Percentiles rank a stretch among this genome's conserved stretches.
Evolutionary conservation across 169 alveolate genomes (phyloP).

Genomic region (Plasmodium coatneyi): DNA sequence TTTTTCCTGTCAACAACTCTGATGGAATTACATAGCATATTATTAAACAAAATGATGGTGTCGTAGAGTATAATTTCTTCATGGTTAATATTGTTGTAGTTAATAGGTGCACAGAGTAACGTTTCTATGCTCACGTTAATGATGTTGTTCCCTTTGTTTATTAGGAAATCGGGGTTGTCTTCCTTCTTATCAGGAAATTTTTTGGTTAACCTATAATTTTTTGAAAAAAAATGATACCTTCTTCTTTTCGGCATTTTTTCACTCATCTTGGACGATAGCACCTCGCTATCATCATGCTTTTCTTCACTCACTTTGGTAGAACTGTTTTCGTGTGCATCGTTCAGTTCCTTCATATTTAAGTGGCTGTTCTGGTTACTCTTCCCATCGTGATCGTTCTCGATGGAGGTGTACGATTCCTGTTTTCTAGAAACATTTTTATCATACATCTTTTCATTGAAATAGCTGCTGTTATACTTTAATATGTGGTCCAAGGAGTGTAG

Average conservation of each 20-base stretch:
- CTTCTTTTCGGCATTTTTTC: constrained; percentile 64
- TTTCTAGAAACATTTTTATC: not conserved
- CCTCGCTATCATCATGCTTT: constrained; percentile 13
- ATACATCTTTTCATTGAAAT: constrained; percentile 28
- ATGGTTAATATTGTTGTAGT: constrained; percentile 40
- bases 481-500: constrained; percentile 71
- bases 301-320: constrained; percentile 14
- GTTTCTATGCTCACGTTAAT: constrained; percentile 74
- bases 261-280: constrained; percentile 13
- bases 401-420: constrained; percentile 8
- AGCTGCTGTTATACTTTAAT: constrained; percentile 33
- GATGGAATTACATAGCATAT: constrained; percentile 37
- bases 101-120: constrained; percentile 63
- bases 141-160: constrained; percentile 72
- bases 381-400: constrained; percentile 4
- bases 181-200: constrained; percentile 18
- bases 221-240: constrained; percentile 53
- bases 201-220: constrained; percentile 31
- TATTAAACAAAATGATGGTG: constrained; percentile 53
- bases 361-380: not conserved
- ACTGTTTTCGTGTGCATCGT: not conserved
- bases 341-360: not conserved
- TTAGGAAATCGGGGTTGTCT: constrained; percentile 24
- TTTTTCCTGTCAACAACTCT: constrained; percentile 61
- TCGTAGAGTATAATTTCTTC: constrained; percentile 72